A percentile compares a stretch with the other conserved stretches of the same genome.
Conservation (phyloP, 2,329 filamentous ascomycete species). For the Microsporum ferrugineum region DNA sequence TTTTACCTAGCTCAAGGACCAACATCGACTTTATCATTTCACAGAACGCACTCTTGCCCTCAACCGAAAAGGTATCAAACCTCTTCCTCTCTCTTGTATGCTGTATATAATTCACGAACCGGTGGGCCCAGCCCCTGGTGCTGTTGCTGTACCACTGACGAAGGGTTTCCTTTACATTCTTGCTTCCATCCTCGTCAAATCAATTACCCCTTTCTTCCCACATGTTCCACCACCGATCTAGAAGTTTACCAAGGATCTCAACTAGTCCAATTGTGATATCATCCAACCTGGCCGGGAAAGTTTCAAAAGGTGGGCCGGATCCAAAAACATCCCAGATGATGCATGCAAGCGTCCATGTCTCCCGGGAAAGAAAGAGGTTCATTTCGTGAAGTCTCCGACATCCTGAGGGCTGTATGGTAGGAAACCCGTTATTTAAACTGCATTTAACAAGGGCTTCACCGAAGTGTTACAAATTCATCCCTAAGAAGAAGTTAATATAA, state of each 20-base stretch:
- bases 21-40: conserved; percentile 16
- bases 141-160: conserved; percentile 7
- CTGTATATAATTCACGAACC: conserved; percentile 5
- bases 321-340: conserved; percentile 27
- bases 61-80: conserved; percentile 10
- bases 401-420: neutral
- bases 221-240: conserved; percentile 14
- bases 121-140: neutral
- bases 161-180: conserved; percentile 9
- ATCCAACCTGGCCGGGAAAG: conserved; percentile 17
- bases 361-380: conserved; percentile 22
- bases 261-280: conserved; percentile 20
- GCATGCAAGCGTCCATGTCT: conserved; percentile 29
- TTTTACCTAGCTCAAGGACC: conserved; percentile 13
- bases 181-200: conserved; percentile 10
- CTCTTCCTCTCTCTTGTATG: conserved; percentile 5
- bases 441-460: neutral
- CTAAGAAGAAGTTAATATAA: neutral
- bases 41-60: conserved; percentile 13
- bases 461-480: neutral
- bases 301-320: conserved; percentile 16
- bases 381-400: neutral
- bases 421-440: neutral
- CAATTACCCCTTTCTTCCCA: conserved; percentile 12
- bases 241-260: conserved; percentile 19